Percentiles rank a stretch among this genome's conserved stretches.
Evolutionary conservation across 306 rosid genomes (phyloP).

Genomic region (Astragalus glycyphyllos): DNA sequence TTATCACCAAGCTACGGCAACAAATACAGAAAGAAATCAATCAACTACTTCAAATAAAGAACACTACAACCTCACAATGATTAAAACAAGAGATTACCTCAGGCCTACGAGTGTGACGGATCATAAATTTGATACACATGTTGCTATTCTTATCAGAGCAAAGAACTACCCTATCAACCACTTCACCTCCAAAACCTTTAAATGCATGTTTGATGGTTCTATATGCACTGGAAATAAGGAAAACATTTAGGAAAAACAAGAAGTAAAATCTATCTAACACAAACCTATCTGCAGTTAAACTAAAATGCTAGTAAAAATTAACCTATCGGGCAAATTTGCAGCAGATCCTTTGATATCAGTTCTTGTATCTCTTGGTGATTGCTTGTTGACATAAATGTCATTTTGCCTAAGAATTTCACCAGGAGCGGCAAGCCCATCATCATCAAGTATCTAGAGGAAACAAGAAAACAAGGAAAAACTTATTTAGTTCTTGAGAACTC

Average conservation of each 20-base stretch:
- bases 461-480: slow-evolving; percentile 27
- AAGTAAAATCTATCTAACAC: slow-evolving; percentile 17
- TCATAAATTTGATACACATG: slow-evolving; percentile 68
- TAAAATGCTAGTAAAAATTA: slow-evolving; percentile 8
- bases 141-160: slow-evolving; percentile 73
- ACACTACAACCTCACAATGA: slow-evolving; percentile 23
- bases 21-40: slow-evolving; percentile 39
- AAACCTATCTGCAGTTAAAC: not conserved
- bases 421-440: slow-evolving; percentile 94
- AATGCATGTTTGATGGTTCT: slow-evolving; percentile 48
- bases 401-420: slow-evolving; percentile 77
- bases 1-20: slow-evolving; percentile 82
- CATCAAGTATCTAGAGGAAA: slow-evolving; percentile 72
- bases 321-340: slow-evolving; percentile 68
- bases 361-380: slow-evolving; percentile 65
- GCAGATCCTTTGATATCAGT: slow-evolving; percentile 41
- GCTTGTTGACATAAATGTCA: slow-evolving; percentile 74
- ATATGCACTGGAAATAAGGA: slow-evolving; percentile 62
- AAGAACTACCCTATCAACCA: slow-evolving; percentile 85
- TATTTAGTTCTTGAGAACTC: slow-evolving; percentile 1
- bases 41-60: slow-evolving; percentile 23
- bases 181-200: slow-evolving; percentile 85
- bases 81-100: slow-evolving; percentile 63
- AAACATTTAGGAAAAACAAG: slow-evolving; percentile 32
- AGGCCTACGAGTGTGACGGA: slow-evolving; percentile 95